Conservation (phyloP, 306 rosid genomes). For the Quercus cerris region DNA sequence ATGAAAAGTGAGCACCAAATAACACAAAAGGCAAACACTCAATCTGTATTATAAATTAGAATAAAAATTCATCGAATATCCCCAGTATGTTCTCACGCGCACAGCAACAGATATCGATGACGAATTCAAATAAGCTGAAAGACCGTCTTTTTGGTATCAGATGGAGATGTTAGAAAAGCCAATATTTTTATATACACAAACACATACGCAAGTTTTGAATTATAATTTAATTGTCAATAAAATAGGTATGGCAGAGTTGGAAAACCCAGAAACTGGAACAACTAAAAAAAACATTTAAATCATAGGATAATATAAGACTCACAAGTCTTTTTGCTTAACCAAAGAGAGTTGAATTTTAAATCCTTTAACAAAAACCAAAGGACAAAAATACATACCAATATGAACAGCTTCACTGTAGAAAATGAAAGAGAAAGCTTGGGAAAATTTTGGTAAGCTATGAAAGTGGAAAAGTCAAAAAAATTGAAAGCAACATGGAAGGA, state of each 20-base stretch:
- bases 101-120: background rate
- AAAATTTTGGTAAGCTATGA: slow-evolving; percentile 3
- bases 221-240: background rate
- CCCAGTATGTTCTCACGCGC: background rate
- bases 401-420: background rate
- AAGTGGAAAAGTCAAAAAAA: slow-evolving; percentile 3
- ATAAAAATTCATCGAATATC: background rate
- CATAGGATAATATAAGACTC: background rate
- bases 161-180: background rate
- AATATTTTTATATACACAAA: background rate
- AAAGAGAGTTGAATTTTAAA: slow-evolving; percentile 21
- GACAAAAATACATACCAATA: background rate
- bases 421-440: slow-evolving; percentile 13
- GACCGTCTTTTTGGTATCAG: background rate
- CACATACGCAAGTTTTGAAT: background rate
- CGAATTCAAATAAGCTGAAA: background rate
- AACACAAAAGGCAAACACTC: background rate
- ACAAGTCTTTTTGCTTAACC: background rate
- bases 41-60: background rate
- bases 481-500: background rate
- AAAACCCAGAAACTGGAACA: background rate
- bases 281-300: background rate
- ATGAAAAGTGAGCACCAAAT: background rate
- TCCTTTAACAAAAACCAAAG: background rate
- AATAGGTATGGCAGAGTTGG: background rate